Evolutionary conservation across 2,329 filamentous ascomycete genomes (phyloP), one percentile per base, ranked within the genome.

Genomic region (Colletotrichum scovillei): DNA sequence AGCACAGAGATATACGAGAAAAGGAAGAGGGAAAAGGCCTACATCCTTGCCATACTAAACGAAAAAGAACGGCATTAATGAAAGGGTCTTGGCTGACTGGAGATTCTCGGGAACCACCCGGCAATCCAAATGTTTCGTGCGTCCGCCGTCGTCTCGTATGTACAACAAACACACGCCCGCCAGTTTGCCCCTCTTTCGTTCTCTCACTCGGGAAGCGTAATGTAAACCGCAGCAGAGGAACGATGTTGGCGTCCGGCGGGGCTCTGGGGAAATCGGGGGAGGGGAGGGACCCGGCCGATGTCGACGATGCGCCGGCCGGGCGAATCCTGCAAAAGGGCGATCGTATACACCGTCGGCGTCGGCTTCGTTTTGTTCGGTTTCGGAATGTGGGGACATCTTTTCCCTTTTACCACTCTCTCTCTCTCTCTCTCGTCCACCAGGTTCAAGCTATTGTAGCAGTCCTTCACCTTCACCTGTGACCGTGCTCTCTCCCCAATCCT

Each of bases 181-280:
- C 14, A 12, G 12, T 42, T 42, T 16, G 12, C 35, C 14, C 19
- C 16, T 2, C 14, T n/a, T 19, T 46, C 42, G 60, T 38, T 4
- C n/a, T 57, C 28, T 55, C 30, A 49, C 28, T 55, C 30, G 35
- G 60, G 52, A 28, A 46, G 52, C 28, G 42, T 55, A 42, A 14
- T 16, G 12, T 16, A 14, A 14, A 16, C 35, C 35, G 5, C 35
- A 42, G 35, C 5, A 42, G 35, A 32, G 53, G 28, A 32, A 55
- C 53, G 59, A 63, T 55, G 42, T 63, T 69, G 65, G 42, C 52
- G 59, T n/a, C 16, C 59, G 70, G 62, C 68, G 68, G 62, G 16
- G 19, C 63, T 28, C 52, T 52, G 68, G 63, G 59, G 28, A 26
- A n/a, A 53, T 53, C 53, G 16, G 68, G 68, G 28, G 42, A 38